Conservation (phyloP, 1,139 yeast genomes). For the Taphrina wiesneri region DNA sequence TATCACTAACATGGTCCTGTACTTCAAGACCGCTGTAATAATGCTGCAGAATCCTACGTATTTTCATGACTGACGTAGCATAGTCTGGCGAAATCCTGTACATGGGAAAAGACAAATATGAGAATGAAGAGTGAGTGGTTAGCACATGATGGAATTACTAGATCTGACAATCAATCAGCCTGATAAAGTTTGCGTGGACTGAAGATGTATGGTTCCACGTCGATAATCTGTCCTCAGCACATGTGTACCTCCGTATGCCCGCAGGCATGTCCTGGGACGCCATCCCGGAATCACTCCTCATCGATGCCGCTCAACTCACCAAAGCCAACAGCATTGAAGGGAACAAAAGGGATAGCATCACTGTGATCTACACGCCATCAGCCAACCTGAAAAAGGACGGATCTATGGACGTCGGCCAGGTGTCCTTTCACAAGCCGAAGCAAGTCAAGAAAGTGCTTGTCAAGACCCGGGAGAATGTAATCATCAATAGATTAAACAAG, state of each 20-base stretch:
- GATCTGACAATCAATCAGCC: slow-evolving; percentile 32
- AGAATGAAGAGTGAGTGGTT: slow-evolving; percentile 54
- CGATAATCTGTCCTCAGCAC: slow-evolving; percentile 77
- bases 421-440: slow-evolving; percentile 63
- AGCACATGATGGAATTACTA: not conserved
- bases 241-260: slow-evolving; percentile 66
- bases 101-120: slow-evolving; percentile 69
- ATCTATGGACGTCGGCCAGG: slow-evolving; percentile 82
- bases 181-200: slow-evolving; percentile 68
- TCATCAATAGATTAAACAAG: slow-evolving; percentile 65
- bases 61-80: not conserved
- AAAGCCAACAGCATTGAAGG: slow-evolving; percentile 81
- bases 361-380: slow-evolving; percentile 76
- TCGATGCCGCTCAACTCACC: slow-evolving; percentile 71
- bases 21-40: slow-evolving; percentile 3
- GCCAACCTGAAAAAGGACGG: slow-evolving; percentile 65
- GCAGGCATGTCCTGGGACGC: slow-evolving; percentile 52
- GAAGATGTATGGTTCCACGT: slow-evolving; percentile 83
- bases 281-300: slow-evolving; percentile 57
- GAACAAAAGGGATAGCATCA: slow-evolving; percentile 67
- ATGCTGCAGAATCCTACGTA: not conserved
- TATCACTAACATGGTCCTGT: not conserved
- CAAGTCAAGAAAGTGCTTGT: slow-evolving; percentile 58
- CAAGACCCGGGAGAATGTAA: slow-evolving; percentile 60
- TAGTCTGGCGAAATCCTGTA: slow-evolving; percentile 46